phyloP scores from a whole-genome alignment of 2,329 filamentous ascomycete species.

The Fusarium graminum region DNA sequence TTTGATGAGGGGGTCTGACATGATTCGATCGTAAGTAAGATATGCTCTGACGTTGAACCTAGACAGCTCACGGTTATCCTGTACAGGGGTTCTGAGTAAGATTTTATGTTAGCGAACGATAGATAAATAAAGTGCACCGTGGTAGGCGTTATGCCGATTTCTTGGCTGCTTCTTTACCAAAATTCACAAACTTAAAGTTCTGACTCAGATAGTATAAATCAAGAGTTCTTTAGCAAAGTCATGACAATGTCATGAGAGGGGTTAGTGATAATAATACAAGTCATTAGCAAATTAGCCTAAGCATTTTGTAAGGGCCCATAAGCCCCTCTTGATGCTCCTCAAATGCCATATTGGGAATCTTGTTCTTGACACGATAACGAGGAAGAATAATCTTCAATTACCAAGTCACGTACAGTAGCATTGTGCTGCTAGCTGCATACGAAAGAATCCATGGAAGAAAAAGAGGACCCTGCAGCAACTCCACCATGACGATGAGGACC shows the following conservation, averaged over 20 bases:
- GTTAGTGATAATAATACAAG: neutral
- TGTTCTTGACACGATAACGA: conserved; percentile 29
- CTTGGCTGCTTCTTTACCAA: neutral
- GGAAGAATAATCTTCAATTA: conserved; percentile 31
- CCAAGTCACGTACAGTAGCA: conserved; percentile 30
- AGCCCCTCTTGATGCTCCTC: conserved; percentile 22
- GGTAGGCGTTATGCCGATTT: neutral
- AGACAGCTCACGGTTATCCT: conserved; percentile 17
- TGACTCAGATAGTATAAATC: neutral
- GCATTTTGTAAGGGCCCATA: conserved; percentile 6
- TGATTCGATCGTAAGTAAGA: conserved; percentile 42
- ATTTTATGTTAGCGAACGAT: neutral
- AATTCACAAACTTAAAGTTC: neutral
- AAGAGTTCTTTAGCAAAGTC: neutral
- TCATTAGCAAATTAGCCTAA: conserved; percentile 5
- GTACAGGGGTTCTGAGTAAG: neutral
- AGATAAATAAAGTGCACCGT: neutral
- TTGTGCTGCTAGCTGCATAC: conserved; percentile 27
- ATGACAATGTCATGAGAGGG: neutral
- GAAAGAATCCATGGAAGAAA: conserved; percentile 23
- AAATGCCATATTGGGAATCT: conserved; percentile 21
- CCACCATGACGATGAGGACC: conserved; percentile 41
- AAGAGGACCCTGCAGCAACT: conserved; percentile 42
- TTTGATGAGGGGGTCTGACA: conserved; percentile 32
- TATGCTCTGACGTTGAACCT: conserved; percentile 44